Conservation (phyloP, 2,329 filamentous ascomycete genomes). For the Colletotrichum camelliae region DNA sequence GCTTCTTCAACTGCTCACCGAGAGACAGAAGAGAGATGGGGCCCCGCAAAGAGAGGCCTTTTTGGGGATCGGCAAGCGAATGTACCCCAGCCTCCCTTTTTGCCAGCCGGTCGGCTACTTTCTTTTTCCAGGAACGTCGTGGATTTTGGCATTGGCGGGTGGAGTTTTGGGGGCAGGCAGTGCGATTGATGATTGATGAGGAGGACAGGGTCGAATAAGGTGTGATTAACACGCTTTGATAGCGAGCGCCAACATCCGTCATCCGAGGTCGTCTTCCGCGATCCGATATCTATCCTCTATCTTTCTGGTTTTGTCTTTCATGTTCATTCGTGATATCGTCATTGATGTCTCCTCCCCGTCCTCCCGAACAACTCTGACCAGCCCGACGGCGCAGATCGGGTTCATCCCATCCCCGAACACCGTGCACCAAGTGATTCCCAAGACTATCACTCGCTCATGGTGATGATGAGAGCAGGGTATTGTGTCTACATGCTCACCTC, state of each 20-base stretch:
- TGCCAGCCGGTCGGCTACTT: not conserved
- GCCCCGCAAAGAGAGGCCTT: not conserved
- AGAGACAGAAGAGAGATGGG: not conserved
- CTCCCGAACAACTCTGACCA: not conserved
- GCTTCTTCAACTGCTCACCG: not conserved
- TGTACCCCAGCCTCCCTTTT: not conserved
- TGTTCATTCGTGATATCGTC: not conserved
- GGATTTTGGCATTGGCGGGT: not conserved
- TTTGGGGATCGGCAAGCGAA: not conserved
- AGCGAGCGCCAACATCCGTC: not conserved
- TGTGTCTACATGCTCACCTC: not conserved
- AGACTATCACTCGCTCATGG: not conserved
- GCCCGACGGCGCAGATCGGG: not conserved
- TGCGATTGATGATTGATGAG: not conserved
- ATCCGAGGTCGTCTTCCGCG: constrained; percentile 1
- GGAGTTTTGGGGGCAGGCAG: not conserved
- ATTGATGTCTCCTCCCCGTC: not conserved
- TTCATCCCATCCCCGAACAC: not conserved
- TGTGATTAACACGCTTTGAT: not conserved
- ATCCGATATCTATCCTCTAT: constrained; percentile 4
- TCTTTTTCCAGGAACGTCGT: not conserved
- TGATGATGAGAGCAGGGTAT: not conserved
- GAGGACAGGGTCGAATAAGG: not conserved
- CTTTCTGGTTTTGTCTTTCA: not conserved
- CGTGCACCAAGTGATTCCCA: not conserved